Conservation (phyloP, 1,284 basidiomycete species). For the Paramarasmius palmivorus region DNA sequence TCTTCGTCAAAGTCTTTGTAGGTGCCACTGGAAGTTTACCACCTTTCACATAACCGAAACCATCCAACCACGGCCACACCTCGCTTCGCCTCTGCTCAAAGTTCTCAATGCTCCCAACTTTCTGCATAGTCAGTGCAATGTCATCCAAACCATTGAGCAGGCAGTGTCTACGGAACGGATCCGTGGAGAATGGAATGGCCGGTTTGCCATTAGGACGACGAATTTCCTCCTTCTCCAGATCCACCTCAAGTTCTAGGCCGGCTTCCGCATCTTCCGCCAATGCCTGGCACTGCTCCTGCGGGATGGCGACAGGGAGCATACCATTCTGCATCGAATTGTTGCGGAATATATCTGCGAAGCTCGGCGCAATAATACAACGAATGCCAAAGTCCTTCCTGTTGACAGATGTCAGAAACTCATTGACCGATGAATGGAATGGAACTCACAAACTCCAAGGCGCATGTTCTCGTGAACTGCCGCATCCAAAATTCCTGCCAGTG, state of each 20-base stretch:
- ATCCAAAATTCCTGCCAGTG: conserved; percentile 92
- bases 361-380: conserved; percentile 88
- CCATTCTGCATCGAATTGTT: conserved; percentile 96
- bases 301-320: conserved; percentile 84
- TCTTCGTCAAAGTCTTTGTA: conserved; percentile 47
- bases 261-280: conserved; percentile 83
- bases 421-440: conserved; percentile 1
- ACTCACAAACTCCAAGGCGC: conserved; percentile 93
- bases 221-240: conserved; percentile 87
- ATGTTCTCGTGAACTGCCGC: conserved; percentile 92
- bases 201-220: conserved; percentile 75
- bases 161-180: conserved; percentile 90
- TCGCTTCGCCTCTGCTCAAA: conserved; percentile 81
- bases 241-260: conserved; percentile 84
- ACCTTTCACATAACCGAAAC: conserved; percentile 80
- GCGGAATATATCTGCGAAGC: conserved; percentile 93
- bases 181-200: conserved; percentile 75
- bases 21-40: conserved; percentile 65
- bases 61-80: conserved; percentile 93
- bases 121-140: conserved; percentile 88
- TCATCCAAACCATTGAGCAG: conserved; percentile 93
- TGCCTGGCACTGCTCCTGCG: conserved; percentile 75
- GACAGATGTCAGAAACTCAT: conserved; percentile 6
- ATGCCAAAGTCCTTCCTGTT: conserved; percentile 92
- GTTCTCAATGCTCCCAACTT: conserved; percentile 61